Evolutionary conservation across 148 eudicot species (phyloP), one percentile per base, ranked within the genome.

Genomic region (Fagopyrum tataricum): DNA sequence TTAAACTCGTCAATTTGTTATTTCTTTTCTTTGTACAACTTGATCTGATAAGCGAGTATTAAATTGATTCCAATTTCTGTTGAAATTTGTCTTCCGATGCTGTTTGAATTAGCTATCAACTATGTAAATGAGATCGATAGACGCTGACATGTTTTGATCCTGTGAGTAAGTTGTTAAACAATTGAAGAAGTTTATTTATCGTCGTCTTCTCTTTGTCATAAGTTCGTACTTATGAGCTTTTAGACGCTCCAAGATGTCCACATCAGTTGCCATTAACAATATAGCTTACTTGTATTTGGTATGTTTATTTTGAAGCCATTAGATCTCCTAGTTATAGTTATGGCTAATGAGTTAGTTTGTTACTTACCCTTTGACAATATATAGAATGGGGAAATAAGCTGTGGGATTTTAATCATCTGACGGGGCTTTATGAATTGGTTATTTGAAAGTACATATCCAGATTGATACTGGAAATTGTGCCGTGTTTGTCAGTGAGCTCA

Each of bases 1-100:
- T 71, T 26, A 4, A n/a, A 3, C 10, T 72, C 67, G 72, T 73
- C 73, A 76, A 74, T n/a, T 56, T 9, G 4, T 70, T 75, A 55
- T 51, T 7, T 7, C 48, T 46, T 7, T 13, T 74, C 66, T 59
- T 23, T 59, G 39, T 23, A 7, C 39, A 8, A 39, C 17, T 24
- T 59, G 66, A 59, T 59, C 40, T 59, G 66, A 11, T 23, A 7
- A 55, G 61, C 61, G 11, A 21, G 26, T 55, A 55, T 17, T 20
- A 18, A 21, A 26, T 7, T 55, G 61, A 26, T 55, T 23, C 39
- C 39, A 59, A 2, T 8, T 62, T 42, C 17, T 62, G 68, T 31
- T 62, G 41, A 62, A 26, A 31, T 11, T 12, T 26, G 43, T 31
- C 37, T 15, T n/a, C 7, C 20, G 9, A 55, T 55, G 41, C n/a